Evolutionary conservation across 2,329 filamentous ascomycete genomes (phyloP).

Genomic region (Lachnellula cervina): DNA sequence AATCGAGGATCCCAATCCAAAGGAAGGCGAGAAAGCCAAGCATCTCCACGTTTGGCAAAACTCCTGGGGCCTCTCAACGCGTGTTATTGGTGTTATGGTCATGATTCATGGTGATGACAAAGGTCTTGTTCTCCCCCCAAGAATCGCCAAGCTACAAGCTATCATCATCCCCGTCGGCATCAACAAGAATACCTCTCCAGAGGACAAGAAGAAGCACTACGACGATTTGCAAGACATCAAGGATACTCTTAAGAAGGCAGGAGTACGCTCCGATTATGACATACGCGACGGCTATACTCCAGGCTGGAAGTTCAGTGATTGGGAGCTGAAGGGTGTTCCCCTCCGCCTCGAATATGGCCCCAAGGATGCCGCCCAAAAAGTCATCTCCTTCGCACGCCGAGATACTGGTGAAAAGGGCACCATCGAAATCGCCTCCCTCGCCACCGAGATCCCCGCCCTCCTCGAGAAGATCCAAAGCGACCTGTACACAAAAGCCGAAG

Average conservation of each 20-base stretch:
- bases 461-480: slow-evolving; percentile 88
- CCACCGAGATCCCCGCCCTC: slow-evolving; percentile 68
- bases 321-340: slow-evolving; percentile 94
- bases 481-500: slow-evolving; percentile 69
- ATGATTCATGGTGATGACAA: slow-evolving; percentile 97
- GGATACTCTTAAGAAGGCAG: slow-evolving; percentile 62
- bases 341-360: slow-evolving; percentile 93
- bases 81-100: slow-evolving; percentile 97
- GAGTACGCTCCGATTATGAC: slow-evolving; percentile 76
- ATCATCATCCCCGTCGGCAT: slow-evolving; percentile 90
- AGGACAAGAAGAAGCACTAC: slow-evolving; percentile 72
- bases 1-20: slow-evolving; percentile 79
- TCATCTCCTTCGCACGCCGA: slow-evolving; percentile 80
- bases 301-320: slow-evolving; percentile 98
- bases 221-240: slow-evolving; percentile 70
- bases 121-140: slow-evolving; percentile 86
- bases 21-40: slow-evolving; percentile 67
- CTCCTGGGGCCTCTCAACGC: slow-evolving; percentile 96
- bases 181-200: slow-evolving; percentile 77
- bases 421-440: slow-evolving; percentile 69
- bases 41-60: slow-evolving; percentile 95
- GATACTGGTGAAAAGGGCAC: slow-evolving; percentile 81
- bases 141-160: slow-evolving; percentile 80
- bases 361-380: slow-evolving; percentile 81
- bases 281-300: slow-evolving; percentile 86